phyloP scores from a whole-genome alignment of 345 rosid genomes.

The Hirschfeldia incana region DNA sequence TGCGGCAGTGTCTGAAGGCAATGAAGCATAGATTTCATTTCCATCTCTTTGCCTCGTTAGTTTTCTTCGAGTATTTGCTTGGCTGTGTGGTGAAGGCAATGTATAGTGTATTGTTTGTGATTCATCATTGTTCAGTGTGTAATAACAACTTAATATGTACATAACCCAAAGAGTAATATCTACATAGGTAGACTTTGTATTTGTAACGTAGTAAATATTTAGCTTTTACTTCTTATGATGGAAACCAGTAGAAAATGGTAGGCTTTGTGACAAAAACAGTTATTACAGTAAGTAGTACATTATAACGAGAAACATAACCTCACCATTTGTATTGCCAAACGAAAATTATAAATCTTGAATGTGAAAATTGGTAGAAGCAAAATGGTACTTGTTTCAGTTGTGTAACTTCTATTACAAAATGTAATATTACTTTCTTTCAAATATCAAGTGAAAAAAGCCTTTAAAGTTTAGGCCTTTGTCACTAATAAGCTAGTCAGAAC shows the following conservation, averaged over 20 bases:
- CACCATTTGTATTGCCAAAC: background rate
- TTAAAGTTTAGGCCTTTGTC: background rate
- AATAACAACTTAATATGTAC: conserved; percentile 31
- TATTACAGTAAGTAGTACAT: background rate
- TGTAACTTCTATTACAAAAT: background rate
- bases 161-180: conserved; percentile 21
- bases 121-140: background rate
- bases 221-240: background rate
- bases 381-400: background rate
- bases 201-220: conserved; percentile 28
- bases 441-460: background rate
- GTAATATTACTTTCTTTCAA: background rate
- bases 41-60: background rate
- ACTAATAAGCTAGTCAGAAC: background rate
- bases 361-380: background rate
- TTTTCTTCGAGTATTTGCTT: conserved; percentile 15
- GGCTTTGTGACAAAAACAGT: background rate
- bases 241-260: background rate
- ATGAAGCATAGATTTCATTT: conserved; percentile 12
- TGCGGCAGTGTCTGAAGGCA: conserved; percentile 41
- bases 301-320: background rate
- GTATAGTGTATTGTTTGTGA: conserved; percentile 31
- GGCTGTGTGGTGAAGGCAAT: conserved; percentile 20
- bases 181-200: conserved; percentile 10
- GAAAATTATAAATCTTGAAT: background rate